Percentiles rank a stretch among this genome's conserved stretches.
phyloP scores from a whole-genome alignment of 2,329 filamentous ascomycete species.

The Penicillium sp. region DNA sequence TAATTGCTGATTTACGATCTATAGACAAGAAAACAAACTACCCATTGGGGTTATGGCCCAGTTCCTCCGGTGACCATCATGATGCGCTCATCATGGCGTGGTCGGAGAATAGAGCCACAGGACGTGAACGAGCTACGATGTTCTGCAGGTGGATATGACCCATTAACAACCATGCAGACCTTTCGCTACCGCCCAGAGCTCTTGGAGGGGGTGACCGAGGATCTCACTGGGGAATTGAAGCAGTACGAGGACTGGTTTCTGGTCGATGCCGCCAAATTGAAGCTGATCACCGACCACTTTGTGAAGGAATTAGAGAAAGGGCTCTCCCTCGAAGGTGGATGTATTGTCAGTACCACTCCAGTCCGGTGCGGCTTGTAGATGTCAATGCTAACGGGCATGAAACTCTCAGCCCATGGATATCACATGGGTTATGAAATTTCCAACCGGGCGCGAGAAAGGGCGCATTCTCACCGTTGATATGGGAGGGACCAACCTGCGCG shows the following conservation, averaged over 20 bases:
- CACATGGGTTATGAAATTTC: constrained; percentile 84
- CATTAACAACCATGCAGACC: constrained; percentile 9
- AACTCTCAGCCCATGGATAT: constrained; percentile 78
- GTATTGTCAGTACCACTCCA: constrained; percentile 65
- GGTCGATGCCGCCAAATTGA: constrained; percentile 71
- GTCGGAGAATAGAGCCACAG: not conserved
- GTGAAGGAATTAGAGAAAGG: constrained; percentile 76
- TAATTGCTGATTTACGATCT: not conserved
- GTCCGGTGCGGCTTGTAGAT: not conserved
- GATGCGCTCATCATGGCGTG: constrained; percentile 23
- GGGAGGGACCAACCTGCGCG: constrained; percentile 86
- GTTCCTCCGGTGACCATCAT: constrained; percentile 8
- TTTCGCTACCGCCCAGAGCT: constrained; percentile 21
- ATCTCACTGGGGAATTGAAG: constrained; percentile 72
- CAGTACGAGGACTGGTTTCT: constrained; percentile 76
- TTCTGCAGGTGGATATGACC: not conserved
- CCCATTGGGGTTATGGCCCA: not conserved
- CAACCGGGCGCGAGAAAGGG: constrained; percentile 73
- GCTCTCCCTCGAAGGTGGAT: constrained; percentile 76
- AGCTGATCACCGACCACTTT: constrained; percentile 84
- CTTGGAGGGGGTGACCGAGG: constrained; percentile 60
- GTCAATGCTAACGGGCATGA: not conserved
- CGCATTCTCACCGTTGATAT: constrained; percentile 83
- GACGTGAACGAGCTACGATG: not conserved
- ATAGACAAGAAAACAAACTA: not conserved